Evolutionary conservation across 257 asterid species (phyloP).

Genomic region (Paulownia fortunei): DNA sequence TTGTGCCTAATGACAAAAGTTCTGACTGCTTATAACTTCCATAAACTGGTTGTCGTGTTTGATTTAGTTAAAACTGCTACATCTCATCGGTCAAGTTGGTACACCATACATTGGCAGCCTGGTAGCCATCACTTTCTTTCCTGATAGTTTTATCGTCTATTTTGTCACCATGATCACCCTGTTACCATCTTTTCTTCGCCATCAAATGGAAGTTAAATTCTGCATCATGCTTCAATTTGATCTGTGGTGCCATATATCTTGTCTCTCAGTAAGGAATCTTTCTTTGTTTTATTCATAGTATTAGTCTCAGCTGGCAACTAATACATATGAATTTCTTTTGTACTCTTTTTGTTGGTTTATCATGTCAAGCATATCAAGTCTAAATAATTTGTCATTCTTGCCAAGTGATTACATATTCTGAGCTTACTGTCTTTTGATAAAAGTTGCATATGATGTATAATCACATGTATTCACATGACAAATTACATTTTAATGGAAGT

Average conservation of each 20-base stretch:
- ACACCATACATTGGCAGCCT: not conserved
- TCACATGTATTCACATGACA: no score
- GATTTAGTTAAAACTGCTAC: not conserved
- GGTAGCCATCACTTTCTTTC: not conserved
- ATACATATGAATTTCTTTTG: not conserved
- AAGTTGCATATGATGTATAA: not conserved
- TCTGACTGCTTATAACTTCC: conserved; percentile 8
- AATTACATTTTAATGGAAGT: not conserved
- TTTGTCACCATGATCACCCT: not conserved
- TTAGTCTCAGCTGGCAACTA: conserved; percentile 7
- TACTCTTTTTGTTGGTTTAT: not conserved
- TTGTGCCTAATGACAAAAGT: not conserved
- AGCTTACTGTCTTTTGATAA: not conserved
- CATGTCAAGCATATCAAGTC: not conserved
- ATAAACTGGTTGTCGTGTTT: conserved; percentile 1
- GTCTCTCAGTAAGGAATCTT: not conserved
- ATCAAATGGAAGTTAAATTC: not conserved
- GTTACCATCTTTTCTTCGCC: conserved; percentile 20
- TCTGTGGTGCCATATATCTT: not conserved
- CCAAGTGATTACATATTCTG: not conserved
- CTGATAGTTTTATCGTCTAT: not conserved
- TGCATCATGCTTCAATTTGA: conserved; percentile 6
- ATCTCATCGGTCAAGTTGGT: not conserved
- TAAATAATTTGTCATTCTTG: not conserved
- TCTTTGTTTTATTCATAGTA: not conserved